Evolutionary conservation across 805 yeast genomes (phyloP), one percentile per base, ranked within the genome.

Genomic region (Starmerella potacharoeniae): DNA sequence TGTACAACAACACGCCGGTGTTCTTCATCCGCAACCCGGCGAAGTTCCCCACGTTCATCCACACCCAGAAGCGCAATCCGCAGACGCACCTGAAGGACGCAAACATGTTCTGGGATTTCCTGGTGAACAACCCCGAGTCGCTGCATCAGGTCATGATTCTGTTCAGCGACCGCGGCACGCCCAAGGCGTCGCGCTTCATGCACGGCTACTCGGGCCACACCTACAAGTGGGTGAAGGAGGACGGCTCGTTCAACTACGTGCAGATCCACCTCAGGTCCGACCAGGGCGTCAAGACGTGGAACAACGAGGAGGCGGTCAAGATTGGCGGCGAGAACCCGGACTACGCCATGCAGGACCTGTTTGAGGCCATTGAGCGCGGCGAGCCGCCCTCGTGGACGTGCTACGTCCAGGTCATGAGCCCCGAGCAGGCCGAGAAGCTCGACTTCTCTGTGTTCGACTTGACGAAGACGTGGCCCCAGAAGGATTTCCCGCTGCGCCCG

Each of bases 1-100:
- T 82, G 28, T 80, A 79, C 73, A 82, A 81, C 72, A 82, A 82
- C 71, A 82, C 86, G 16, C 87, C 87, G n/a, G 74, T 81, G 30
- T 81, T 81, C 67, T 81, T 81, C 70, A 71, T 81, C 56, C 74
- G 85, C 59, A 82, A 81, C 68, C 84, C 84, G 36, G 68, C 75
- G 43, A 80, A 81, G 72, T 81, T 81, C 72, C 81, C 84, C 8
- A 74, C 74, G 60, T 80, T 81, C 66, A 81, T 81, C 62, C 86
- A 81, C 71, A 78, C 86, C 30, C 86, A 81, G 69, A 82, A 82
- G 75, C 77, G 86, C 62, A 75, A 80, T 69, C 86, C 87, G 22
- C 75, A 77, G 63, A 81, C 85, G 28, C 75, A 77, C 61, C 68
- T 80, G 64, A 76, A 75, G 68, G 84, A 81, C 61, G 72, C 81